Evolutionary conservation across 768 basidiomycete genomes (phyloP).

Genomic region (Calocybe indica): DNA sequence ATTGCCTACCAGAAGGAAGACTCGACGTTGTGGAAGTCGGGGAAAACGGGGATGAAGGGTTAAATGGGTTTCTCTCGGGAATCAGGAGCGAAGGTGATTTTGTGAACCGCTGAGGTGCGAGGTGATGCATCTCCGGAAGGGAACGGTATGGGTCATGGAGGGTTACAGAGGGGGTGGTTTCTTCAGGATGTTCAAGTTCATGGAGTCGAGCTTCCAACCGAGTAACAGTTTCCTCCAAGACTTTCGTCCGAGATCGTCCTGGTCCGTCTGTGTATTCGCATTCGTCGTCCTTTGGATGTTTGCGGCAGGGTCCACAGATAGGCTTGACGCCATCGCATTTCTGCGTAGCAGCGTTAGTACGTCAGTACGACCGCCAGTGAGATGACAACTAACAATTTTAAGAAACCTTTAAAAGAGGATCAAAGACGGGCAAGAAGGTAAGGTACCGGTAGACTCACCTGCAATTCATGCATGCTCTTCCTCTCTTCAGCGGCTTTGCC

Average conservation of each 20-base stretch:
- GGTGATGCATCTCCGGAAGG: constrained; percentile 22
- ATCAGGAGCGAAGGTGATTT: constrained; percentile 25
- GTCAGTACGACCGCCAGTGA: constrained; percentile 4
- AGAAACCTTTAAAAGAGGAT: constrained; percentile 28
- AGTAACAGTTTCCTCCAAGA: constrained; percentile 53
- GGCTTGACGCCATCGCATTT: constrained; percentile 66
- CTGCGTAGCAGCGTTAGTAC: constrained; percentile 22
- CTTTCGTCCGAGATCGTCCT: constrained; percentile 52
- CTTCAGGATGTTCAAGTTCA: constrained; percentile 51
- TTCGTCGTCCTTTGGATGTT: constrained; percentile 54
- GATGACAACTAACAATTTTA: constrained; percentile 36
- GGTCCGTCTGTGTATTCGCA: constrained; percentile 70
- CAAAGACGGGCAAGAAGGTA: constrained; percentile 3
- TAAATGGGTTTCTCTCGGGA: constrained; percentile 22
- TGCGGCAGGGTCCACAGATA: constrained; percentile 56
- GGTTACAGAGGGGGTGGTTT: constrained; percentile 38
- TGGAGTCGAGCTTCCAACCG: constrained; percentile 50
- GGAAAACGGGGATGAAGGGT: constrained; percentile 36
- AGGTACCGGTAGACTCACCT: constrained; percentile 23
- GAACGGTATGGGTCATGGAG: constrained; percentile 45
- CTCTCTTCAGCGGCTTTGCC: constrained; percentile 43
- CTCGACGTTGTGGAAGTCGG: constrained; percentile 38
- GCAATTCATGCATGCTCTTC: constrained; percentile 52
- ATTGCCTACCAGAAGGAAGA: constrained; percentile 41
- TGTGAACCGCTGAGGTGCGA: constrained; percentile 7